Evolutionary conservation across 208 protist genomes (phyloP).

Genomic region (Leishmania aethiopica): DNA sequence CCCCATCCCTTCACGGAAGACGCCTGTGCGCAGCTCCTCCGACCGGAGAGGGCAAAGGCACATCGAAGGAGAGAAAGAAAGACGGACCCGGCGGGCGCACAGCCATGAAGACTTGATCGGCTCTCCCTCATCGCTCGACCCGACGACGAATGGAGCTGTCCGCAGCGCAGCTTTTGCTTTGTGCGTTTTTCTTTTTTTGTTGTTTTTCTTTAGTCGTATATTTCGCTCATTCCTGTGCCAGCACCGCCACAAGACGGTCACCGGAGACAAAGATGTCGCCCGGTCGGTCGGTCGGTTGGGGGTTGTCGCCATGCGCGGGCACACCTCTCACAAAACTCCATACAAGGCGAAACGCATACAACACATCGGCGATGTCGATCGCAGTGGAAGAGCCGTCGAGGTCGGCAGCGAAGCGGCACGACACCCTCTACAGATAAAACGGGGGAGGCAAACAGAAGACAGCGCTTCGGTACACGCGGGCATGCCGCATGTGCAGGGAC

Average conservation of each 20-base stretch:
- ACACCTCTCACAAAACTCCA: neutral
- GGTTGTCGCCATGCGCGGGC: neutral
- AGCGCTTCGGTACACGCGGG: neutral
- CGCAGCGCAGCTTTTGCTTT: neutral
- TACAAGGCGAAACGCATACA: neutral
- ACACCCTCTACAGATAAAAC: neutral
- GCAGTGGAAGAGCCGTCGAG: neutral
- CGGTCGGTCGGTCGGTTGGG: too few relatives aligned
- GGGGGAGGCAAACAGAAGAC: neutral
- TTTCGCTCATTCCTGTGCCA: neutral
- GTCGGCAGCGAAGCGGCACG: neutral
- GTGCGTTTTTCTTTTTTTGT: neutral
- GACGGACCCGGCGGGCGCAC: neutral
- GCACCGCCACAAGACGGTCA: neutral
- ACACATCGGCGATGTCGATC: neutral
- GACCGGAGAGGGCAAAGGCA: neutral
- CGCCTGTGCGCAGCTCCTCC: neutral
- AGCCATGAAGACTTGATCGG: neutral
- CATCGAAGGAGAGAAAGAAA: neutral
- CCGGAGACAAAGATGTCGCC: neutral
- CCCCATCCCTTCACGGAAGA: neutral
- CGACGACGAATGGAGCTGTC: neutral
- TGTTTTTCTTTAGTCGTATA: neutral
- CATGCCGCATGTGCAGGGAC: neutral
- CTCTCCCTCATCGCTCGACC: neutral